Conservation (phyloP, 2,329 filamentous ascomycete genomes). For the Monascus ruber region DNA sequence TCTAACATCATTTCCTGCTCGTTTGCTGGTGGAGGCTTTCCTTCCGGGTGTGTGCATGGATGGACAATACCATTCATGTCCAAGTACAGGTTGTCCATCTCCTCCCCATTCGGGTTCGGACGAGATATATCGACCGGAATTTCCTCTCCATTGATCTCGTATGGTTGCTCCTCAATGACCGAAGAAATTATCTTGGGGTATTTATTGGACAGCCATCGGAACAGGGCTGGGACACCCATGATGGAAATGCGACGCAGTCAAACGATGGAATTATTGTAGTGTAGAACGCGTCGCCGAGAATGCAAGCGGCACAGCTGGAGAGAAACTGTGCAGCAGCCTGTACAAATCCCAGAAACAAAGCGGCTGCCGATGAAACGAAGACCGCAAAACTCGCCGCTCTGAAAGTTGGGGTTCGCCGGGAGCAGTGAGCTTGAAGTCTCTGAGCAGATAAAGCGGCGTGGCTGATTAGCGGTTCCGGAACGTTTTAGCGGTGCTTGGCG, state of each 20-base stretch:
- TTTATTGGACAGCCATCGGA: conserved; percentile 92
- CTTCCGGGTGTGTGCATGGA: conserved; percentile 95
- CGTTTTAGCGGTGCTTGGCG: no score
- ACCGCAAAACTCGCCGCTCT: no score
- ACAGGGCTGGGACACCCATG: conserved; percentile 93
- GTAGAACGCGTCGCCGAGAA: no score
- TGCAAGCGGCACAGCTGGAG: no score
- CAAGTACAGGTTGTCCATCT: conserved; percentile 94
- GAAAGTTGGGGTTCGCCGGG: no score
- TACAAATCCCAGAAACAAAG: no score
- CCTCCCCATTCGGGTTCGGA: conserved; percentile 92
- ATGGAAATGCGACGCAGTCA: conserved; percentile 10
- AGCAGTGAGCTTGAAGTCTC: no score
- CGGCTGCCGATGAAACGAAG: no score
- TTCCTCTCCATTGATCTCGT: conserved; percentile 68
- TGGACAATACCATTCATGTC: conserved; percentile 99
- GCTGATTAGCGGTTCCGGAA: no score
- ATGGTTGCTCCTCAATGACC: conserved; percentile 75
- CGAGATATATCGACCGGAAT: conserved; percentile 76
- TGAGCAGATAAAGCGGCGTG: no score
- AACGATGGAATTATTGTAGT: no score
- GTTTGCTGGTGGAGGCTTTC: conserved; percentile 76
- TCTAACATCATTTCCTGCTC: conserved; percentile 99
- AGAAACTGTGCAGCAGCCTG: no score
- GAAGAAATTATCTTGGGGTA: conserved; percentile 95